Percentiles rank a stretch among this genome's conserved stretches.
Conservation (phyloP, 176 grass and related monocot genomes). For the Oryza officinalis region DNA sequence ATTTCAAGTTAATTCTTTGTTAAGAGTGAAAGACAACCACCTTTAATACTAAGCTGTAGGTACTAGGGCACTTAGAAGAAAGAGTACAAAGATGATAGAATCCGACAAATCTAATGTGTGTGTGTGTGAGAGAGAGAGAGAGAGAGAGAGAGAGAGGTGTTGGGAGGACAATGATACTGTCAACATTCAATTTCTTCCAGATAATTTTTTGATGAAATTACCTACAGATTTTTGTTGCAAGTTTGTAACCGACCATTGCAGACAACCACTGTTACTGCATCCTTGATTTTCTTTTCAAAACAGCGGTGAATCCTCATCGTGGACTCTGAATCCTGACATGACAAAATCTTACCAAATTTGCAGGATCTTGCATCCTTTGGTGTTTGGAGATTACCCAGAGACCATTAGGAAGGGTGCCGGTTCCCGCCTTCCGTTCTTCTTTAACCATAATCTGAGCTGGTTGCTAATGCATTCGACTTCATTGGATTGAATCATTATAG, state of each 20-base stretch:
- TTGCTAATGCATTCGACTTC: constrained; percentile 49
- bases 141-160: too few species aligned
- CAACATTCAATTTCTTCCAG: too few species aligned
- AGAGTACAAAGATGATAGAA: not conserved
- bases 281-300: not conserved
- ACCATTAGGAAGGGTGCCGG: constrained; percentile 49
- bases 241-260: not conserved
- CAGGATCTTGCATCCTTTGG: constrained; percentile 54
- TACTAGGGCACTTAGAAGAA: too few species aligned
- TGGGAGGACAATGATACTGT: too few species aligned
- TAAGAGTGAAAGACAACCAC: not conserved
- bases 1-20: not conserved
- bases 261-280: not conserved
- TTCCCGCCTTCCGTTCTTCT: constrained; percentile 47
- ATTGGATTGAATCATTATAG: constrained; percentile 65
- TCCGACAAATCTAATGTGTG: not conserved
- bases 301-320: not conserved
- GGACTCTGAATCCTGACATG: not conserved
- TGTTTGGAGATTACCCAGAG: constrained; percentile 54
- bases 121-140: not conserved
- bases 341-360: not conserved
- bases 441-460: constrained; percentile 38
- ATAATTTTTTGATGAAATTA: not conserved
- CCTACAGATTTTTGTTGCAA: not conserved
- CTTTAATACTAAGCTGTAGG: too few species aligned